Base-by-base conservation (phyloP, 2,329 filamentous ascomycete genomes). In the Colletotrichum sidae region DNA sequence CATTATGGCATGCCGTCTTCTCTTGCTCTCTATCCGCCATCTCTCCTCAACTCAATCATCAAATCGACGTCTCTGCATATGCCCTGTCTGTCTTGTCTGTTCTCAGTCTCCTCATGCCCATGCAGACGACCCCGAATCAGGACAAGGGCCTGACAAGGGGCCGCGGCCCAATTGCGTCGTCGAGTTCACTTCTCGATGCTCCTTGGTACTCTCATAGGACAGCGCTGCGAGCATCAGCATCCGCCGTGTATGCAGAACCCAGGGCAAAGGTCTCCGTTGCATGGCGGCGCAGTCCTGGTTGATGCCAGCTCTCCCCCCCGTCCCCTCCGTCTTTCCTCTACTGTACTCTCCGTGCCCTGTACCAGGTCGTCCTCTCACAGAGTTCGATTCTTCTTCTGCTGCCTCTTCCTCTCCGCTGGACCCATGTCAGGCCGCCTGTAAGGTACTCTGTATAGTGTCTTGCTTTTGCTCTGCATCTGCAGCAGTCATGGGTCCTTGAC, bases 241-340 rank as follows among this genome's bases (percentile, higher is more conserved):
- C 25, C 25, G 55, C 62, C 69, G 62, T 63, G 63, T 68, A 75
- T 76, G 73, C 75, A 76, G 70, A 69, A 68, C 52, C 61, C 69
- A 69, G 70, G 70, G 68, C 67, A 67, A 59, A 70, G 71, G 68
- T 71, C 77, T 77, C 15, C 44, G 25, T 46, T n/a, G 76, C 76
- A 80, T 77, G 73, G 80, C 78, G 79, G 80, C 79, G 80, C 80
- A 81, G 77, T 75, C 69, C 70, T 47, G 71, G 25, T 25, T 4
- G 25, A 25, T 25, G 25, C 25, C 25, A 25, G 25, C 25, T 25
- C 25, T 1, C 4, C 25, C 25, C 25, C 25, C 4, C 25, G 59
- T 35, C 41, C 50, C 46, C 39, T 51, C 10, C 53, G 46, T 55
- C 50, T 55, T 52, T 13, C 44, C n/a, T 25, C 33, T 41, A 44